Evolutionary conservation across 176 grass and related monocot genomes (phyloP), one percentile per base, ranked within the genome.

Genomic region (Zea luxurians): DNA sequence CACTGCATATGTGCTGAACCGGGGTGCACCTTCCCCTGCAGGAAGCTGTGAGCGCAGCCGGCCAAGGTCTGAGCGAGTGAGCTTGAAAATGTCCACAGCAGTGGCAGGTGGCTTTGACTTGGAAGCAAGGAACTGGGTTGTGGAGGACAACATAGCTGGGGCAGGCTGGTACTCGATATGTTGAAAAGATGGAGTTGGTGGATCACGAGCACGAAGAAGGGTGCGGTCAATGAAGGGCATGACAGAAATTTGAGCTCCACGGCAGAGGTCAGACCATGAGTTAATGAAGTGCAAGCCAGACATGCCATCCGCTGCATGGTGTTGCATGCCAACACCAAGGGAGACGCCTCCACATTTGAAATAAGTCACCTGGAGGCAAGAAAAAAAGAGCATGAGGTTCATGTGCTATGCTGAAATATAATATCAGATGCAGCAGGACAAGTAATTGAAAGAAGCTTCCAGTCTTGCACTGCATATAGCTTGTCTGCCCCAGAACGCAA

Each of bases 311-410:
- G 91, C 91, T 0, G 78, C 91, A 57, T 97, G 91, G 79, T 97
- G 94, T 70, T 97, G 94, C 91, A 93, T 89, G n/a, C 94, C 94
- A 13, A 97, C 94, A 35, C 94, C 94, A 67, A 97, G 79, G 43
- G 88, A 91, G 21, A 87, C 82, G 0, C 91, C 94, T 61, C 94
- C 91, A 36, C 91, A 97, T 78, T 93, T 97, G 78, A 97, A 97
- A 66, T 93, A 74, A 9, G 94, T 97, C 68, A 97, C 91, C 94
- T 97, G 82, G 5, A 76, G 37, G 17, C 55, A 21, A 66, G 48
- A 11, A 36, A 48, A 49, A 20, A 73, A 36, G 47, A 44, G 47
- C 67, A 65, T 54, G 15, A 84, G 47, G 46, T 55, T 34, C 71
- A 63, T 3, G 4, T 36, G 21, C 45, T 8, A 6, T 59, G 36